Evolutionary conservation across 2,329 filamentous ascomycete species (phyloP), one percentile per base, ranked within the genome.

Genomic region (Phialophora chinensis): DNA sequence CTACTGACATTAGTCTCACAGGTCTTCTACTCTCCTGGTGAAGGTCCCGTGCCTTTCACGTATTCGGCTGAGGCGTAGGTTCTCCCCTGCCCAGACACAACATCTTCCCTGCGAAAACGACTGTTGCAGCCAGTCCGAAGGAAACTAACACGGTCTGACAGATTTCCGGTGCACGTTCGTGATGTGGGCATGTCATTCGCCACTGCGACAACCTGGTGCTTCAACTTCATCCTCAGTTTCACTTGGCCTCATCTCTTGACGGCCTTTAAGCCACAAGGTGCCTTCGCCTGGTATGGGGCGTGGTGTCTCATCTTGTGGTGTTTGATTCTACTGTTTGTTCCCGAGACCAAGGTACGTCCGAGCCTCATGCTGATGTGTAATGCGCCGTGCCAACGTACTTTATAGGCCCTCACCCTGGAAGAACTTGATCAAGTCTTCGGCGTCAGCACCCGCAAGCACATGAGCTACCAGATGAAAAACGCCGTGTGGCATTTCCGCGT

Each of bases 11-110:
- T 50, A 11, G 12, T 53, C 11, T 53, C 12, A 7, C 25, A 83
- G 70, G 79, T 85, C 17, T 80, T 82, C 29, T 85, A 85, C 72
- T 81, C 79, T 0, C 79, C 86, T 0, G 87, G 87, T 25, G 86
- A 86, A 74, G 87, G 87, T 0, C 84, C 84, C 0, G 87, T 88
- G 0, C 87, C 87, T 0, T 89, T 89, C 71, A 87, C 86, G 0
- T 89, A 89, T 74, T 87, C 85, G 0, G 87, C 87, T 44, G 38
- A 4, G 87, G 89, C 25, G 53, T 55, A 55, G 17, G 53, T 55
- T n/a, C 17, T 31, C 17, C 29, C 27, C 25, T 5, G 8, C 27
- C 33, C 52, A 4, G 29, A 54, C 8, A 27, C 7, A 82, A 80
- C 68, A 72, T 80, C 53, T 20, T 17, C 49, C 17, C n/a, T 50